Percentiles rank a stretch among this genome's conserved stretches.
Evolutionary conservation across 768 basidiomycete genomes (phyloP).

Genomic region (Lactarius evosmus): DNA sequence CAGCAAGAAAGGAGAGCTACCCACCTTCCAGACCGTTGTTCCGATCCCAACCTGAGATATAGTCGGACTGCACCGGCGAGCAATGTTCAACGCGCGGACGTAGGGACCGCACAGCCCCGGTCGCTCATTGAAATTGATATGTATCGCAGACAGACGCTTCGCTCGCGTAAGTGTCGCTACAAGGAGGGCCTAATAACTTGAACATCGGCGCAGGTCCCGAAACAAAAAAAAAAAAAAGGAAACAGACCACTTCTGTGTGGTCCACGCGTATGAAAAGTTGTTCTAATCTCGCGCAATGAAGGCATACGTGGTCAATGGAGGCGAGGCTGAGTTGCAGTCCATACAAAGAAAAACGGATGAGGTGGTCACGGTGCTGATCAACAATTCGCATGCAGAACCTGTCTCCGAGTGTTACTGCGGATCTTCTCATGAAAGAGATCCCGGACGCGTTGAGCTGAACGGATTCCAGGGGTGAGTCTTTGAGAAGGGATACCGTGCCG

Average conservation of each 20-base stretch:
- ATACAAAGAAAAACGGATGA: conserved; percentile 61
- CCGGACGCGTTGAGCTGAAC: conserved; percentile 63
- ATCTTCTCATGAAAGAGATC: conserved; percentile 29
- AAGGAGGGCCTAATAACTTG: conserved; percentile 39
- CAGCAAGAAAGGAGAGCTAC: conserved; percentile 13
- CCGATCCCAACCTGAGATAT: conserved; percentile 65
- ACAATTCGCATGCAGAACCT: conserved; percentile 53
- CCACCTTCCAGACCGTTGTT: conserved; percentile 68
- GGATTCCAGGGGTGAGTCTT: conserved; percentile 47
- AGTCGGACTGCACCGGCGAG: conserved; percentile 47
- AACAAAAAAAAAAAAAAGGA: neutral
- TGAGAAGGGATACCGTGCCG: conserved; percentile 44
- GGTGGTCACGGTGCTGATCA: conserved; percentile 45
- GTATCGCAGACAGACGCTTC: conserved; percentile 50
- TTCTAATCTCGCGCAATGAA: conserved; percentile 49
- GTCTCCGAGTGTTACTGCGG: conserved; percentile 41
- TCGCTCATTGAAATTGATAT: conserved; percentile 49
- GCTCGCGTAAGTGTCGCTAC: conserved; percentile 44
- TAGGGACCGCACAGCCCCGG: conserved; percentile 19
- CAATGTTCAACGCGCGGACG: conserved; percentile 39
- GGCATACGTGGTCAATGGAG: conserved; percentile 53
- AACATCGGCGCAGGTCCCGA: neutral
- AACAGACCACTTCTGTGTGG: conserved; percentile 45
- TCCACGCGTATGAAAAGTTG: conserved; percentile 62
- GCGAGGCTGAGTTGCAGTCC: conserved; percentile 54